Base-by-base conservation (phyloP, 2,329 filamentous ascomycete genomes). In the Colletotrichum limetticola region DNA sequence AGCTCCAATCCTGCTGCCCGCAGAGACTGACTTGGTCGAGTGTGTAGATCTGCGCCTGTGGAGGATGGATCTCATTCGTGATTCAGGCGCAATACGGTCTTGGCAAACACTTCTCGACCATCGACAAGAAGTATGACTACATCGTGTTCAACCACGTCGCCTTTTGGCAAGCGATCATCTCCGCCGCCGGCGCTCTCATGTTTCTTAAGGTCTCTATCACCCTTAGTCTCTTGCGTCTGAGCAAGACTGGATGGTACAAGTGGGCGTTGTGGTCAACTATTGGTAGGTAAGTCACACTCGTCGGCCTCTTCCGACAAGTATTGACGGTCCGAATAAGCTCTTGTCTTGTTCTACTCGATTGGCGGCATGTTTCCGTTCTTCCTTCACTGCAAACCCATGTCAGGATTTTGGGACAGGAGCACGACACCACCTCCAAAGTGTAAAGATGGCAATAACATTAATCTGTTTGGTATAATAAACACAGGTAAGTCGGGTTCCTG, bases 121-220 rank as follows among this genome's bases (percentile, higher is more conserved):
- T 88, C 37, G 71, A 79, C 1, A 63, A 71, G 0, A 62, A 42
- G 5, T 35, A 75, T 1, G 82, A 84, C 59, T 79, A 81, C 22
- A 75, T 76, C 22, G 76, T 77, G 1, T 84, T 86, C 66, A 75
- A 80, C 2, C 84, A 86, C 52, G 82, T 83, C 59, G 80, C 81
- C 26, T 88, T 84, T 74, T 82, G 84, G 66, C 85, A 88, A 71
- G 82, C 84, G 6, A 77, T 89, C 55, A 78, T 87, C 58, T 80
- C 86, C 32, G 84, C 87, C 75, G 32, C 70, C 9, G 66, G 24
- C 2, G 67, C 66, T 8, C 49, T 72, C 28, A 65, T 72, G 66
- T 72, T 77, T n/a, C 65, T 78, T 55, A 78, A 78, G 68, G 28
- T 78, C 12, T 77, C 77, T 42, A 77, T 78, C 24, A 73, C 74